A percentile compares a stretch with the other conserved stretches of the same genome.
Evolutionary conservation across 352 stramenopile genomes (phyloP).

Genomic region (Phytophthora europaea): DNA sequence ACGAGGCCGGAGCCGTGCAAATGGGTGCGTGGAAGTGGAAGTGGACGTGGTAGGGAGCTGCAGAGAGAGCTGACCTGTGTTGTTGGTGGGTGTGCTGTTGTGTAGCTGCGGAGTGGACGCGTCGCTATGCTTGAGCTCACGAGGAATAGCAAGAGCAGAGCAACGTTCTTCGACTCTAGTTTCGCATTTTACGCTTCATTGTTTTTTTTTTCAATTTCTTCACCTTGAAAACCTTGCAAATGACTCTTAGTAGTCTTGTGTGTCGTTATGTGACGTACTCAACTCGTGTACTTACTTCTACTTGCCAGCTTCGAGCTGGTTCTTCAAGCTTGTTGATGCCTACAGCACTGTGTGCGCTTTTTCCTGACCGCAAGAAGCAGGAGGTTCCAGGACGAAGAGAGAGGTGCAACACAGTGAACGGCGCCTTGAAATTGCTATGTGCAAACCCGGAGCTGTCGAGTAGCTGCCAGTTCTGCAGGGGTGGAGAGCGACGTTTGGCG

Average conservation of each 20-base stretch:
- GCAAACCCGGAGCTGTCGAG: constrained; percentile 34
- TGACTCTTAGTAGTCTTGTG: background rate
- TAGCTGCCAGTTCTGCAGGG: constrained; percentile 39
- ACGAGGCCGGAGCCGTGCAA: constrained; percentile 93
- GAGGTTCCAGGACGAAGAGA: constrained; percentile 46
- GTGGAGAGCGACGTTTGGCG: too few species aligned
- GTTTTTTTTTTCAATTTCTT: constrained; percentile 40
- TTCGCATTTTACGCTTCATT: constrained; percentile 32
- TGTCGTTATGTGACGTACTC: background rate
- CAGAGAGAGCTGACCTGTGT: constrained; percentile 8
- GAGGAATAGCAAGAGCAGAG: constrained; percentile 24
- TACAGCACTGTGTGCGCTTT: constrained; percentile 9
- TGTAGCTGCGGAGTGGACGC: constrained; percentile 76
- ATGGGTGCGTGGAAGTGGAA: constrained; percentile 56
- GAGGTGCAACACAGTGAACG: constrained; percentile 44
- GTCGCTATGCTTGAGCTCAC: constrained; percentile 64
- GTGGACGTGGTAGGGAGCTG: background rate
- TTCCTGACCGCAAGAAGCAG: constrained; percentile 2
- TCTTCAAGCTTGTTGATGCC: background rate
- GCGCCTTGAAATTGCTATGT: constrained; percentile 46
- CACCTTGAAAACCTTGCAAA: background rate
- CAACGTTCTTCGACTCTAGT: constrained; percentile 33
- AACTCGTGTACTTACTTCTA: background rate
- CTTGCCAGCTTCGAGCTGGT: background rate
- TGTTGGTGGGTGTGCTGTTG: constrained; percentile 17